Conservation (phyloP, 2,329 filamentous ascomycete genomes). For the Neopestalotiopsis sp. region DNA sequence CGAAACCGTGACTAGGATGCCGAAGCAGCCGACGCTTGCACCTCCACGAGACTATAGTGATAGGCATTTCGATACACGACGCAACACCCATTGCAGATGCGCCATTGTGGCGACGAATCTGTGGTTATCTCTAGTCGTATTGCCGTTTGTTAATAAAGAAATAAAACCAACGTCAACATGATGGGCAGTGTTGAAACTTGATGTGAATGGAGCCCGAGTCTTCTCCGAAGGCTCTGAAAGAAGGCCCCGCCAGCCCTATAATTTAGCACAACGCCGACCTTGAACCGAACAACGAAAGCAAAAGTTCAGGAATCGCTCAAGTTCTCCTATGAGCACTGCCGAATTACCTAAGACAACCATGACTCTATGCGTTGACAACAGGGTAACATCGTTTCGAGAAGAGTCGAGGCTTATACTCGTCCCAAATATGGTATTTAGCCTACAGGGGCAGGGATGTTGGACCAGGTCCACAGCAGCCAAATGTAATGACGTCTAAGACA, state of each 20-base stretch:
- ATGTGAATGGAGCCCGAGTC: neutral
- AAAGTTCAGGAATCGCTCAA: neutral
- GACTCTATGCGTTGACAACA: neutral
- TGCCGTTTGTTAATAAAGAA: neutral
- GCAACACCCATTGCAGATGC: neutral
- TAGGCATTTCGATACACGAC: neutral
- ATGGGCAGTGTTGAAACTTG: neutral
- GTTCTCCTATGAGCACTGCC: neutral
- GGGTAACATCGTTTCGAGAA: neutral
- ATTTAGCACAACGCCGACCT: slow-evolving; percentile 7
- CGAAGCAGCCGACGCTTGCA: neutral
- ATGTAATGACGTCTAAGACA: slow-evolving; percentile 15
- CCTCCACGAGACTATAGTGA: neutral
- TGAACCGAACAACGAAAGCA: slow-evolving; percentile 3
- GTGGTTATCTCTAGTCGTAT: neutral
- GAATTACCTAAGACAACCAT: neutral
- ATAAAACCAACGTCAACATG: neutral
- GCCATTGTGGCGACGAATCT: neutral
- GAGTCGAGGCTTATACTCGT: neutral
- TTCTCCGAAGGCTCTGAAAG: slow-evolving; percentile 5
- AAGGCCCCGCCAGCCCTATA: neutral
- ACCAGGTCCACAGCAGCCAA: slow-evolving; percentile 5
- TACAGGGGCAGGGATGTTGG: neutral
- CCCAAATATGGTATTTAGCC: neutral
- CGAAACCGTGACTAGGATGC: neutral